These are phyloP conservation scores for Lentinula novae-zelandiae DNA, from an alignment of 1,284 basidiomycete species.

Conservation along the genomic window DNA sequence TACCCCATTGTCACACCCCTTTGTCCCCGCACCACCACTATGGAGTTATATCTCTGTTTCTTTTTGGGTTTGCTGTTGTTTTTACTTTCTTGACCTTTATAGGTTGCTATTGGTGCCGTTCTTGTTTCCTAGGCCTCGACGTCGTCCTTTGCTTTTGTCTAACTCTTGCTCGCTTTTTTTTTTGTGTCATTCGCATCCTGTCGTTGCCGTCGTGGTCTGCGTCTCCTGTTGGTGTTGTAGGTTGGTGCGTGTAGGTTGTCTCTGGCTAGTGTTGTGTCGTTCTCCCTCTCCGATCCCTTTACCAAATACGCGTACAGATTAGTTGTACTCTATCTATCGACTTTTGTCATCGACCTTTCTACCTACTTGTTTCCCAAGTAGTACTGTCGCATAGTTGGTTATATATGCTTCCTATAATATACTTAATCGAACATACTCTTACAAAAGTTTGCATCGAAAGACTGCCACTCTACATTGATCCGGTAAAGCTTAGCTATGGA, in stretches of 20 bases:
- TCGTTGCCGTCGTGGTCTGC: background rate
- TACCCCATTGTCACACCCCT: background rate
- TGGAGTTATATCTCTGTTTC: constrained; percentile 5
- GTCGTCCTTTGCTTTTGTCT: background rate
- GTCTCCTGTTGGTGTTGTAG: background rate
- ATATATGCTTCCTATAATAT: background rate
- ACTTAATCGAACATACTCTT: background rate
- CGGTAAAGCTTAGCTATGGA: too few relatives aligned
- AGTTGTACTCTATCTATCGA: background rate
- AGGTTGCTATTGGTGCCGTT: background rate
- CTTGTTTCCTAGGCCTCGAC: background rate
- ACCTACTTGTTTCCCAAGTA: background rate
- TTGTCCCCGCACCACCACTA: background rate
- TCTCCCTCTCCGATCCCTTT: background rate
- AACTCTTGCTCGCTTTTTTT: background rate
- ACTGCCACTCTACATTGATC: too few relatives aligned
- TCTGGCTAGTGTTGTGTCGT: background rate
- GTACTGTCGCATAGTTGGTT: background rate
- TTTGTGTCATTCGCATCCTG: background rate
- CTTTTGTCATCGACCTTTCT: background rate
- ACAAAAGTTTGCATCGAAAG: too few relatives aligned
- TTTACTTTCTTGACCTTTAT: constrained; percentile 16
- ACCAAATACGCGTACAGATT: background rate
- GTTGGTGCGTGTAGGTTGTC: background rate
- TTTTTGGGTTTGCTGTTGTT: constrained; percentile 20